Conservation (phyloP, 371 early-diverging fungal genomes). For the Mucor mucedo region DNA sequence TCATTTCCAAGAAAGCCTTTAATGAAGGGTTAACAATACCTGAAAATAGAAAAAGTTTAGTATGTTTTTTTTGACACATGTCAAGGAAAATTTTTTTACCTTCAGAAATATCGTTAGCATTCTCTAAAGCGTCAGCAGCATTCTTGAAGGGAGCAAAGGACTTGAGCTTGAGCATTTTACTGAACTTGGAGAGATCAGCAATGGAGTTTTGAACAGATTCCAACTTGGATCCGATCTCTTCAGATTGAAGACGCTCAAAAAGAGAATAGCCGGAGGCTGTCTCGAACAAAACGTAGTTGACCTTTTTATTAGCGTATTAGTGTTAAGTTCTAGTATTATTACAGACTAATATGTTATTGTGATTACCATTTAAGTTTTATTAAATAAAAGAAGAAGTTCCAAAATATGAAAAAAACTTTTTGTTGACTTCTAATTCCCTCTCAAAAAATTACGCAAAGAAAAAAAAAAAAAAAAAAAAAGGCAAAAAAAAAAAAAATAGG, state of each 20-base stretch:
- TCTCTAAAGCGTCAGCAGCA: constrained; percentile 97
- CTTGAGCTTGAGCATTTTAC: constrained; percentile 89
- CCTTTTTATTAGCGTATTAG: constrained; percentile 27
- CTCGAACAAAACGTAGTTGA: constrained; percentile 86
- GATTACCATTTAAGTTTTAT: constrained; percentile 13
- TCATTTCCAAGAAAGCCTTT: constrained; percentile 93
- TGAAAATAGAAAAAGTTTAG: constrained; percentile 23
- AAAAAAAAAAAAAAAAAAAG: constrained; percentile 1
- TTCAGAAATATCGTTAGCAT: constrained; percentile 97
- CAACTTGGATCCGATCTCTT: constrained; percentile 94
- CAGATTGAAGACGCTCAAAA: constrained; percentile 92
- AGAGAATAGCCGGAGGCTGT: constrained; percentile 96
- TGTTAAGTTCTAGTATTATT: too few species aligned
- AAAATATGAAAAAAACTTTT: constrained; percentile 22
- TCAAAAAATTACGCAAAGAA: background rate
- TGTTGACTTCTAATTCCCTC: constrained; percentile 14
- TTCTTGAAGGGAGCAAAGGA: constrained; percentile 96
- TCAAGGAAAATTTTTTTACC: constrained; percentile 55
- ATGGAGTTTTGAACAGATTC: constrained; percentile 86
- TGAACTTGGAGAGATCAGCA: constrained; percentile 89
- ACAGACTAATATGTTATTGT: too few species aligned
- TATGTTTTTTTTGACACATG: background rate
- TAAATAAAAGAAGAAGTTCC: constrained; percentile 7
- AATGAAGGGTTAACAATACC: constrained; percentile 83
- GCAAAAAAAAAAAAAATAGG: background rate